Base-by-base conservation (phyloP, 2,329 filamentous ascomycete genomes). In the Paraconiothyrium brasiliense region DNA sequence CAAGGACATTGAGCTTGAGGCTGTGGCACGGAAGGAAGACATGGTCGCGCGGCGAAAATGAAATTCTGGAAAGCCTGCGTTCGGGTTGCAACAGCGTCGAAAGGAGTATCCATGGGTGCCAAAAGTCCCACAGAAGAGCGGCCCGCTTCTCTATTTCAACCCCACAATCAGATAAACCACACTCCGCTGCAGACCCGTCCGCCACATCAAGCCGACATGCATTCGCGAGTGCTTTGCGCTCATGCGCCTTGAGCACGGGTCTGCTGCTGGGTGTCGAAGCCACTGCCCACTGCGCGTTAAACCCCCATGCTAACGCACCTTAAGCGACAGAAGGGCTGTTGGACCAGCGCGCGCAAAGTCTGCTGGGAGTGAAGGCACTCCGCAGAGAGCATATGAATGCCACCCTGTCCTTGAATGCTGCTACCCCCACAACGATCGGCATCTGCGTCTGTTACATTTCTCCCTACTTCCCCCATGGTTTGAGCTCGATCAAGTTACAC, bases 261-360 rank as follows among this genome's bases (percentile, higher is more conserved):
- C 39, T 41, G 14, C 39, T 41, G 39, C 39, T 47, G 44, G 44
- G 22, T 47, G 10, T 9, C 20, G 44, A 24, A 24, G 44, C 20
- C 44, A 47, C 9, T 30, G 24, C 4, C 20, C 20, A 22, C 8
- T 47, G 3, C 37, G 11, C 4, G 32, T 20, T 20, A 20, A 37
- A 24, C 11, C 37, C 34, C 49, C 14, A n/a, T 39, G 20, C 20
- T 11, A 20, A 54, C 35, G 20, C 51, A 44, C 7, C 9, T 32
- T 32, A 44, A 54, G 37, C 51, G 51, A 43, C 37, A 14, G 13
- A n/a, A 30, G n/a, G 51, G 51, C 41, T 24, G 37, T 9, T 44
- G 11, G 22, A 44, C 6, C 24, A 14, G 9, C 11, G 16, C 39
- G 9, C 20, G 16, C 8, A 8, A 54, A 22, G 51, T 20, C 51